Evolutionary conservation across 441 rosid genomes (phyloP).

Genomic region (Kokia cookei): DNA sequence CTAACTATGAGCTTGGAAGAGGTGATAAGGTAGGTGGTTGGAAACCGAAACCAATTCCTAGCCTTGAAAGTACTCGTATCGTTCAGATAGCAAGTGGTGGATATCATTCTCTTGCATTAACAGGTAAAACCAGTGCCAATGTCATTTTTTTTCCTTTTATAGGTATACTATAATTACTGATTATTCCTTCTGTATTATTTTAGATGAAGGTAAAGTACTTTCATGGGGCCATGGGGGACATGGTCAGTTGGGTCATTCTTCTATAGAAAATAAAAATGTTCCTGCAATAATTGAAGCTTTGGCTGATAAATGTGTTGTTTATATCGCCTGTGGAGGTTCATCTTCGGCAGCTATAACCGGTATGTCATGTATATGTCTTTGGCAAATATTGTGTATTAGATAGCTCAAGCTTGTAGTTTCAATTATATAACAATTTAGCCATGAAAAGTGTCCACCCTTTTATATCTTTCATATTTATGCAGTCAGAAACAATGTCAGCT

Average conservation of each 20-base stretch:
- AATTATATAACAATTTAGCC: background rate
- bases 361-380: conserved; percentile 12
- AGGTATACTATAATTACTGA: background rate
- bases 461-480: background rate
- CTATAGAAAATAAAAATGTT: conserved; percentile 42
- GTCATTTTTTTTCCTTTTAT: background rate
- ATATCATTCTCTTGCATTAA: conserved; percentile 88
- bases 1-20: conserved; percentile 92
- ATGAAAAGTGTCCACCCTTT: background rate
- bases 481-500: background rate
- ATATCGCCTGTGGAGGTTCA: conserved; percentile 79
- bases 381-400: background rate
- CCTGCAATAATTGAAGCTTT: conserved; percentile 59
- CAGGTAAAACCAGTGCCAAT: conserved; percentile 36
- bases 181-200: conserved; percentile 17
- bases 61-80: conserved; percentile 42
- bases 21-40: conserved; percentile 79
- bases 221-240: conserved; percentile 97
- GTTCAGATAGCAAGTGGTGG: conserved; percentile 84
- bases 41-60: conserved; percentile 73
- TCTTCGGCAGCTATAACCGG: conserved; percentile 84
- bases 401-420: background rate
- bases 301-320: conserved; percentile 47
- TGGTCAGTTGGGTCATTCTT: conserved; percentile 80
- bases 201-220: conserved; percentile 76